phyloP scores from a whole-genome alignment of 352 stramenopile species.

The Pythium periplocum region DNA sequence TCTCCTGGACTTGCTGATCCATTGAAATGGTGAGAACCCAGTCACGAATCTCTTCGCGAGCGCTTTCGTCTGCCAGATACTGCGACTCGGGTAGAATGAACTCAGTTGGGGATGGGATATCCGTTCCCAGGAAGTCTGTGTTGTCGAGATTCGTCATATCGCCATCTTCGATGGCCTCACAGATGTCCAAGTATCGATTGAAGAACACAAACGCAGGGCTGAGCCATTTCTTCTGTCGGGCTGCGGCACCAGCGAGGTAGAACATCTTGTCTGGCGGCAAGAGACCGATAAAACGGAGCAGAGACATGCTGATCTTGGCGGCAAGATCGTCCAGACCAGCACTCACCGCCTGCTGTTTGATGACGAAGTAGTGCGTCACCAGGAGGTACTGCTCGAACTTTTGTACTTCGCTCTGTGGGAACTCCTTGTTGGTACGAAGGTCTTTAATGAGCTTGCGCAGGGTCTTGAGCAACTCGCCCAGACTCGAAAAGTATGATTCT shows the following conservation, averaged over 20 bases:
- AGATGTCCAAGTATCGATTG: slow-evolving; percentile 94
- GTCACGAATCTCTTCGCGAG: slow-evolving; percentile 91
- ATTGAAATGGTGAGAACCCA: slow-evolving; percentile 95
- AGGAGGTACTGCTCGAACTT: slow-evolving; percentile 81
- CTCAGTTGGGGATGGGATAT: slow-evolving; percentile 84
- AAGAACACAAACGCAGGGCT: slow-evolving; percentile 94
- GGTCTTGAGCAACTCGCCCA: slow-evolving; percentile 57
- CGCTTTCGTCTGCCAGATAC: slow-evolving; percentile 75
- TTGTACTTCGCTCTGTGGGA: slow-evolving; percentile 35
- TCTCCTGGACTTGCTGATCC: slow-evolving; percentile 92
- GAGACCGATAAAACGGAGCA: slow-evolving; percentile 87
- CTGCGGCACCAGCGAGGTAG: slow-evolving; percentile 80
- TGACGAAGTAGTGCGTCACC: slow-evolving; percentile 70
- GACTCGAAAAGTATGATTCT: slow-evolving; percentile 30
- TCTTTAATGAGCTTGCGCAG: slow-evolving; percentile 71
- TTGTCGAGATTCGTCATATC: slow-evolving; percentile 88
- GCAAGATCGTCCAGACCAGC: slow-evolving; percentile 61
- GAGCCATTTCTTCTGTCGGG: slow-evolving; percentile 84
- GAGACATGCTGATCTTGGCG: slow-evolving; percentile 78
- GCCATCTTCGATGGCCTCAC: slow-evolving; percentile 92
- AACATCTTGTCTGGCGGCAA: slow-evolving; percentile 95
- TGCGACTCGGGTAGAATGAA: slow-evolving; percentile 71
- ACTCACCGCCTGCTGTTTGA: slow-evolving; percentile 58
- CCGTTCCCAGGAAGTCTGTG: slow-evolving; percentile 90
- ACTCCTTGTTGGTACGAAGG: slow-evolving; percentile 50